These are phyloP conservation scores for Lactarius pseudohatsudake DNA, from an alignment of 768 basidiomycete genomes.

Conservation along the genomic window DNA sequence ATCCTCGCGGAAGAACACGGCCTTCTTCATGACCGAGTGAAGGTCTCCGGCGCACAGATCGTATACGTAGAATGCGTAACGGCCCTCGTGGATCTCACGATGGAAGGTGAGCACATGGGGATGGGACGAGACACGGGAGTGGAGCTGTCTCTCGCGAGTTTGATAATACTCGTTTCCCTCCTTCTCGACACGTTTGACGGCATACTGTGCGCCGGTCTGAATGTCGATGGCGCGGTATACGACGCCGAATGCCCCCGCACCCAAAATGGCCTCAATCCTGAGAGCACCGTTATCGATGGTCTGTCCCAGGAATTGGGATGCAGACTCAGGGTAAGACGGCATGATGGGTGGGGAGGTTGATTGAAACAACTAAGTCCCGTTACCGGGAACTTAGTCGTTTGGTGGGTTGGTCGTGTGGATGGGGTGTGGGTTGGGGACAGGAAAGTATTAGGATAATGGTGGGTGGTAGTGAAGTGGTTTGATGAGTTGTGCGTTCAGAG, in stretches of 20 bases:
- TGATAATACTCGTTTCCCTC: conserved; percentile 31
- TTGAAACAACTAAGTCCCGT: conserved; percentile 7
- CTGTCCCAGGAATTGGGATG: conserved; percentile 11
- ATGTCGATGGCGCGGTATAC: conserved; percentile 83
- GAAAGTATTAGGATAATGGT: not conserved
- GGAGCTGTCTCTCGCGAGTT: conserved; percentile 70
- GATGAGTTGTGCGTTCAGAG: not conserved
- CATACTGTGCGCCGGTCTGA: conserved; percentile 46
- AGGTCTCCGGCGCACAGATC: conserved; percentile 21
- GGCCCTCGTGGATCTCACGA: conserved; percentile 77
- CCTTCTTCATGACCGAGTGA: conserved; percentile 6
- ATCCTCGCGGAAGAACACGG: conserved; percentile 18
- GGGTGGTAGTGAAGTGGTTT: not conserved
- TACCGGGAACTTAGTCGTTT: conserved; percentile 1
- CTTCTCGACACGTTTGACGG: conserved; percentile 86
- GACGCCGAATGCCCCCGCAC: conserved; percentile 90
- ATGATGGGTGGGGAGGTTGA: not conserved
- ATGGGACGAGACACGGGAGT: conserved; percentile 71
- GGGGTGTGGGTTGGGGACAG: not conserved
- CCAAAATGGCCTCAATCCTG: conserved; percentile 81
- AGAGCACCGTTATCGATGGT: conserved; percentile 75
- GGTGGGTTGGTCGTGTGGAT: not conserved
- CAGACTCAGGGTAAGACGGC: conserved; percentile 3
- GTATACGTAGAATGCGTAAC: conserved; percentile 46
- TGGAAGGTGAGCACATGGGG: conserved; percentile 84